Conservation (phyloP, 108 stramenopile species). For the Cylindrotheca closterium region DNA sequence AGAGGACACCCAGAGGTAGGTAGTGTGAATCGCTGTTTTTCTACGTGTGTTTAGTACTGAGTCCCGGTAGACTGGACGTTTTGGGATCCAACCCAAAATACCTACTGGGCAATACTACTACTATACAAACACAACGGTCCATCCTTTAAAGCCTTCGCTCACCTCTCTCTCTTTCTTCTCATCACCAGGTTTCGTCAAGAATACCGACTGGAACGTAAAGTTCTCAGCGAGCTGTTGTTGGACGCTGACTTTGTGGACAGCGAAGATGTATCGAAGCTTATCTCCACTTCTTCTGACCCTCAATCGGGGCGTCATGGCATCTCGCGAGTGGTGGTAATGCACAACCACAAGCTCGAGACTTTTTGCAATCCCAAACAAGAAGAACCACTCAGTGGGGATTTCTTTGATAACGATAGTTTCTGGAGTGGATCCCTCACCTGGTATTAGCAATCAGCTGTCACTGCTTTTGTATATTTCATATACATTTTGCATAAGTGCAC, state of each 20-base stretch:
- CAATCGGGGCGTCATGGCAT: conserved; percentile 54
- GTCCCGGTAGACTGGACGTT: conserved; percentile 16
- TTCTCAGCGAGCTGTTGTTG: conserved; percentile 42
- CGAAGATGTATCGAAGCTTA: conserved; percentile 28
- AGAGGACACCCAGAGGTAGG: conserved; percentile 74
- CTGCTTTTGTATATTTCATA: conserved; percentile 9
- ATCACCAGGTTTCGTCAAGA: conserved; percentile 67
- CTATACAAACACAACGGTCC: no score
- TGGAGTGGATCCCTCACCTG: conserved; percentile 90
- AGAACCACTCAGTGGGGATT: conserved; percentile 41
- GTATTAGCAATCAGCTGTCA: conserved; percentile 56
- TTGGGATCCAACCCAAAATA: conserved; percentile 1
- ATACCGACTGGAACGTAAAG: conserved; percentile 76
- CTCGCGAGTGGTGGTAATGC: conserved; percentile 76
- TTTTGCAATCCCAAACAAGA: conserved; percentile 47
- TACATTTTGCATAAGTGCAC: neutral
- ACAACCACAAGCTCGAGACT: conserved; percentile 80
- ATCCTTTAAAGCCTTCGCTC: conserved; percentile 5
- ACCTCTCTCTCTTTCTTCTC: conserved; percentile 3
- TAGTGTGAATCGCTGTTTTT: conserved; percentile 16
- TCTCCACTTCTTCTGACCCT: conserved; percentile 21
- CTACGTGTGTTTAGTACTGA: conserved; percentile 16
- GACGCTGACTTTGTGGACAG: conserved; percentile 34
- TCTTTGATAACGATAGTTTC: conserved; percentile 90
- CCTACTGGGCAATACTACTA: no score